Evolutionary conservation across 768 basidiomycete genomes (phyloP).

Genomic region (Lentinula boryana): DNA sequence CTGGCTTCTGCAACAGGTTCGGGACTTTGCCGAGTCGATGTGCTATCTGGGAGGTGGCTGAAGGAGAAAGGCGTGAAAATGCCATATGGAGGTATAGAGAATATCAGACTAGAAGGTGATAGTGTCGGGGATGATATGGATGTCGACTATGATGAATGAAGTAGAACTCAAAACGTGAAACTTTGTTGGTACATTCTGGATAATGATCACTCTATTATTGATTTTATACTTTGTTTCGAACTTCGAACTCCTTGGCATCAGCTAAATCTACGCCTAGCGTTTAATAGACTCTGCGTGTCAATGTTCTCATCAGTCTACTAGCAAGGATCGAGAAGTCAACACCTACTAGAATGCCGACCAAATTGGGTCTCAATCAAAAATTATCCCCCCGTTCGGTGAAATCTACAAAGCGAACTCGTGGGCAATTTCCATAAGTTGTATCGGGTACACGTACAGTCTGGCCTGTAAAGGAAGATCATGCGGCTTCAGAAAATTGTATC

Average conservation of each 20-base stretch:
- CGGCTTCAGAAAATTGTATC: neutral
- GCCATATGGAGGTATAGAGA: slow-evolving; percentile 60
- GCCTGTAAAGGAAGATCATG: neutral
- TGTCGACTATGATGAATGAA: slow-evolving; percentile 27
- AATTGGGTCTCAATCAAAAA: neutral
- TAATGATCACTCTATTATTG: too few species aligned
- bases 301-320: too few species aligned
- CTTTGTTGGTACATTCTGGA: too few species aligned
- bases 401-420: neutral
- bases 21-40: slow-evolving; percentile 84
- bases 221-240: too few species aligned
- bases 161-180: slow-evolving; percentile 24
- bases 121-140: slow-evolving; percentile 28
- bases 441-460: neutral
- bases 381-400: neutral
- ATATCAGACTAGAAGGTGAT: slow-evolving; percentile 55
- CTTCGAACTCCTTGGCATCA: too few species aligned
- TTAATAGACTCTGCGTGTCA: too few species aligned
- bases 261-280: too few species aligned
- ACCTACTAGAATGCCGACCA: too few species aligned
- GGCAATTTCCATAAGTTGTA: neutral
- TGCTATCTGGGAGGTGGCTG: slow-evolving; percentile 70
- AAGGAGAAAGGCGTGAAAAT: slow-evolving; percentile 37
- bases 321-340: neutral
- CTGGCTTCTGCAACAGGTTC: slow-evolving; percentile 64